Evolutionary conservation across 177 flowering plant species (phyloP), one percentile per base, ranked within the genome.

Genomic region (Vitis hybrid): DNA sequence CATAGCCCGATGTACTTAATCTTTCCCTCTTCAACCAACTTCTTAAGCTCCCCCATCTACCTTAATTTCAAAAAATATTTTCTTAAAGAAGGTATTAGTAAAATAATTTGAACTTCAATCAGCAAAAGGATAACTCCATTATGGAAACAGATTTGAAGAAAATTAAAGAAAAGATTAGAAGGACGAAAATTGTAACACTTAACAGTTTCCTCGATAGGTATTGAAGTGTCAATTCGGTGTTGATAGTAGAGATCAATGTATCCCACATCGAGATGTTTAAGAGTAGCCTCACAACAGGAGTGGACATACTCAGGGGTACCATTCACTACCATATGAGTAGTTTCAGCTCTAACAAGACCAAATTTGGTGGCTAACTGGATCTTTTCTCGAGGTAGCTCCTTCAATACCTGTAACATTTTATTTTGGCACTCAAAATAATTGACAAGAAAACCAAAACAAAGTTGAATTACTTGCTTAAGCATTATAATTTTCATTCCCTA

Each of bases 181-280:
- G 47, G 2, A 38, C 7, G 9, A 38, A 38, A 38, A 38, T 1
- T 38, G 47, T 38, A 8, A 38, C 9, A 38, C 47, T 78, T 28
- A 28, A 83, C 89, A 12, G 89, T 86, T 13, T 77, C 79, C 75
- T 86, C 89, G 50, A 86, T 86, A 9, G 87, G 83, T 6, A 82
- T 74, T 15, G 79, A 65, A 24, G 70, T 70, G 66, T 86, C 89
- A 9, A 83, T 76, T 18, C 89, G 75, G 28, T 86, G 89, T 77
- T 77, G 81, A 74, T 83, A 83, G 44, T 82, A 83, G 24, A 86
- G 80, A 76, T 86, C 89, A 38, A 86, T 82, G 67, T 77, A 86
- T 51, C 84, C 87, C 60, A 82, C 78, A 19, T 66, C 80, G 61
- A 86, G 83, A 2, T 84, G 78, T 62, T 79, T 83, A 60, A 86